Percentiles rank a stretch among this genome's conserved stretches.
phyloP scores from a whole-genome alignment of 805 yeast genomes.

The Starmerella bombicola region DNA sequence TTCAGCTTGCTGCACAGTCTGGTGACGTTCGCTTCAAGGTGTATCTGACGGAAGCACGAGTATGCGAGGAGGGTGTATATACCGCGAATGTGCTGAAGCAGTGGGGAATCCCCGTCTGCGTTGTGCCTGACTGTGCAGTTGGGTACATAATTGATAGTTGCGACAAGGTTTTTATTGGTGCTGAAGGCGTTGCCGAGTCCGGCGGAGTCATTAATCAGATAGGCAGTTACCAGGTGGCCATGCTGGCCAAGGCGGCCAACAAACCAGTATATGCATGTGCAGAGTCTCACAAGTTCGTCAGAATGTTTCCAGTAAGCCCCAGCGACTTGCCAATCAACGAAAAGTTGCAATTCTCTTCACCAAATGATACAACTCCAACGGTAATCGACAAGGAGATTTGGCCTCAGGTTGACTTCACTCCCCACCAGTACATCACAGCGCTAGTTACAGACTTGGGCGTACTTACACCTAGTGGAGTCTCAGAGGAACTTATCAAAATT shows the following conservation, averaged over 20 bases:
- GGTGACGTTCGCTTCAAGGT: constrained; percentile 68
- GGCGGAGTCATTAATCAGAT: constrained; percentile 92
- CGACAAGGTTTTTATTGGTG: constrained; percentile 90
- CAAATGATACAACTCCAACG: constrained; percentile 21
- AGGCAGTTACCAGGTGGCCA: constrained; percentile 91
- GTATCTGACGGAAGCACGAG: constrained; percentile 85
- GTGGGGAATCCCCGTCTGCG: constrained; percentile 71
- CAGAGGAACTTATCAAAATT: constrained; percentile 95
- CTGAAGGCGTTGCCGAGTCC: constrained; percentile 97
- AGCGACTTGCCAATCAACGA: constrained; percentile 67
- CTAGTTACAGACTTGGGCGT: constrained; percentile 93
- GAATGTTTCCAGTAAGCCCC: constrained; percentile 88
- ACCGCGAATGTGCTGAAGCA: constrained; percentile 58
- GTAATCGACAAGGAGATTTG: constrained; percentile 29
- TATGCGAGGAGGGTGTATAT: constrained; percentile 58
- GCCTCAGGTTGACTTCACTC: constrained; percentile 80
- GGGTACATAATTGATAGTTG: constrained; percentile 85
- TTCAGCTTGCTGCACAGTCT: constrained; percentile 63
- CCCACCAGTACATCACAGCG: constrained; percentile 91
- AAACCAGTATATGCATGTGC: constrained; percentile 91
- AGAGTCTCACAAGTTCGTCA: constrained; percentile 89
- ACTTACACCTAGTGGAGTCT: constrained; percentile 91
- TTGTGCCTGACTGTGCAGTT: constrained; percentile 85
- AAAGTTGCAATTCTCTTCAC: constrained; percentile 32
- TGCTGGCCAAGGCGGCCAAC: constrained; percentile 75